Base-by-base conservation (phyloP, 352 stramenopile species). In the Pythium volutum region DNA sequence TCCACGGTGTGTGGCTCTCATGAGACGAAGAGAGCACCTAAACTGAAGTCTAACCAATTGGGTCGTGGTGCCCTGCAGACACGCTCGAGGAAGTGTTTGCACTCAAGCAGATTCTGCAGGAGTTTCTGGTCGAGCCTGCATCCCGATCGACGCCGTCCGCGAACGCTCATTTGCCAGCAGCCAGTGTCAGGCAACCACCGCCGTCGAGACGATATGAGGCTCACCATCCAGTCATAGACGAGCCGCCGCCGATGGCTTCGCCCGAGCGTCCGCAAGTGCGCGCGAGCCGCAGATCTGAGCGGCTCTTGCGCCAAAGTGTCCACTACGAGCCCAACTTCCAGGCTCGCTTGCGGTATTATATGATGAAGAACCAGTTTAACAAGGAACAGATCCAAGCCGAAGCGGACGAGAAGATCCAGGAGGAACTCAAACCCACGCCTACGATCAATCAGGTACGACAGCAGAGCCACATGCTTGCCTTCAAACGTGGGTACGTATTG, bases 241-340 rank as follows among this genome's bases (percentile, higher is more conserved):
- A 55, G 9, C 18, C 41, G 26, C 25, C 8, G 16, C 23, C 55
- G 15, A 10, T 36, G 12, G n/a, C 26, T n/a, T 43, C 18, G 1
- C 12, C 36, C 18, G 36, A 43, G 4, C 23, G 25, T 12, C n/a
- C 42, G 1, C 34, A 57, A 26, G 50, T 67, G 23, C 68, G 62
- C 9, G 48, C 52, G 14, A 77, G 60, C 27, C 62, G 61, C 22
- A 51, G 36, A 3, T 91, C 81, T 0, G 62, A 69, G 51, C 60
- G 73, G 23, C 60, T 88, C 14, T 58, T 88, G 31, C 67, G 68
- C 12, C 63, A 67, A 47, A 89, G 79, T 43, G 39, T 62, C 18
- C 77, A 73, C 39, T 87, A 84, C 41, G 76, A 89, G 43, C 70
- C 77, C 0, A 67, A 89, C 41, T 89, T 91, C 41, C 81, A 89